These are phyloP conservation scores for Leccinum variicolor DNA, from an alignment of 768 basidiomycete species.

Conservation along the genomic window DNA sequence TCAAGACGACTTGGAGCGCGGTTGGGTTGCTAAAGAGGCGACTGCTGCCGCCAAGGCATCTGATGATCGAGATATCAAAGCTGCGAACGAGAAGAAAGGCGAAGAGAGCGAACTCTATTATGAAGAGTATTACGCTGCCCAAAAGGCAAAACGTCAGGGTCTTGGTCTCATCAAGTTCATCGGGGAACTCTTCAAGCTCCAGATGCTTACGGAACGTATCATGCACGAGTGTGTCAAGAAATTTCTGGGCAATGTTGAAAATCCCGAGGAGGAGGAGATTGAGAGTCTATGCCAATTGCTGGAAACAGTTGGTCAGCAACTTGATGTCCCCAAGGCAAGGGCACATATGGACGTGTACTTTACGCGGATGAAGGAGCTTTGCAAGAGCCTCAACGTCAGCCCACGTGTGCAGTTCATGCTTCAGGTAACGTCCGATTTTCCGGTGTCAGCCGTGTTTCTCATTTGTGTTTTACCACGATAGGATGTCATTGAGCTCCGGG, in stretches of 20 bases:
- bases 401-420: conserved; percentile 95
- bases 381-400: conserved; percentile 69
- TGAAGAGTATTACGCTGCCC: conserved; percentile 91
- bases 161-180: conserved; percentile 98
- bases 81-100: too few species aligned
- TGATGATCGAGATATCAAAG: too few species aligned
- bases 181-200: conserved; percentile 97
- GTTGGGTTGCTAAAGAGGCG: conserved; percentile 87
- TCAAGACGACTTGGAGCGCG: conserved; percentile 96
- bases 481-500: conserved; percentile 90
- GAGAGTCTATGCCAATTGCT: conserved; percentile 93
- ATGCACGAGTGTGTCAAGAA: conserved; percentile 99
- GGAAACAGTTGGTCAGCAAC: conserved; percentile 77
- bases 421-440: conserved; percentile 54
- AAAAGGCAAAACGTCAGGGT: conserved; percentile 96
- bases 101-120: too few species aligned
- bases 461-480: conserved; percentile 29
- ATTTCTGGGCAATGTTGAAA: conserved; percentile 86
- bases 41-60: too few species aligned
- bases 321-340: conserved; percentile 79
- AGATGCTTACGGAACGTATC: conserved; percentile 96
- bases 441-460: neutral
- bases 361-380: conserved; percentile 80
- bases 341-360: conserved; percentile 94
- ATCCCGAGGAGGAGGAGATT: conserved; percentile 97